Percentiles rank a stretch among this genome's conserved stretches.
Evolutionary conservation across 768 basidiomycete genomes (phyloP).

Genomic region (Phallus indusiatus): DNA sequence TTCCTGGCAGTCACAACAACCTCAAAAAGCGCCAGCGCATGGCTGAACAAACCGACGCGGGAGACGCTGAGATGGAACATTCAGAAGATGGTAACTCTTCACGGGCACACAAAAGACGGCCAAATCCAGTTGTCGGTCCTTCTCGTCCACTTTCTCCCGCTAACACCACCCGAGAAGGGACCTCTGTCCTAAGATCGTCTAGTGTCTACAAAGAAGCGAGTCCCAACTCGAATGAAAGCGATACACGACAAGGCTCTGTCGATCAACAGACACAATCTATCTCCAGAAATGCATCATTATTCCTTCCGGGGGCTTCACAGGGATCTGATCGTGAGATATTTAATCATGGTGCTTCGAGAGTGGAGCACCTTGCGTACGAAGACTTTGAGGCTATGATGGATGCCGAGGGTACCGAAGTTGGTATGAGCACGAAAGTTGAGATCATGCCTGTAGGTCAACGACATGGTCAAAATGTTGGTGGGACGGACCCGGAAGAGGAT

Average conservation of each 20-base stretch:
- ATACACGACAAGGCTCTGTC: not conserved
- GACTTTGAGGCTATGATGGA: slow-evolving; percentile 55
- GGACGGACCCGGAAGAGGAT: too few species aligned
- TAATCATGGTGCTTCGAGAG: slow-evolving; percentile 35
- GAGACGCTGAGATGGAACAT: slow-evolving; percentile 11
- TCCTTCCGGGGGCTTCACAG: slow-evolving; percentile 33
- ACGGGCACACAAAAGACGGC: slow-evolving; percentile 15
- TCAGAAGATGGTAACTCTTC: slow-evolving; percentile 4
- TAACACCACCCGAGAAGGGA: slow-evolving; percentile 13
- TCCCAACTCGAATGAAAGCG: not conserved
- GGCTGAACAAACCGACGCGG: slow-evolving; percentile 20
- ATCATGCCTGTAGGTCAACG: not conserved
- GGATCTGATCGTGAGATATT: slow-evolving; percentile 45
- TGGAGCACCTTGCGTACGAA: slow-evolving; percentile 54
- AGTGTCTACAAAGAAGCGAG: not conserved
- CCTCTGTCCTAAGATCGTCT: slow-evolving; percentile 2
- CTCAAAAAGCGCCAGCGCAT: slow-evolving; percentile 9
- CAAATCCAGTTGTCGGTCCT: not conserved
- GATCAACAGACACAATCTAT: not conserved
- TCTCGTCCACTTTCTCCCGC: not conserved
- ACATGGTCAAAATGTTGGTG: not conserved
- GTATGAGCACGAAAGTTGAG: not conserved
- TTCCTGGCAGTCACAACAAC: not conserved
- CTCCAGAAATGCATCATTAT: not conserved
- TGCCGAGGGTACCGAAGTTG: slow-evolving; percentile 26